A percentile compares a stretch with the other conserved stretches of the same genome.
Evolutionary conservation across 2,329 filamentous ascomycete species (phyloP).

Genomic region (Metarhizium sp.): DNA sequence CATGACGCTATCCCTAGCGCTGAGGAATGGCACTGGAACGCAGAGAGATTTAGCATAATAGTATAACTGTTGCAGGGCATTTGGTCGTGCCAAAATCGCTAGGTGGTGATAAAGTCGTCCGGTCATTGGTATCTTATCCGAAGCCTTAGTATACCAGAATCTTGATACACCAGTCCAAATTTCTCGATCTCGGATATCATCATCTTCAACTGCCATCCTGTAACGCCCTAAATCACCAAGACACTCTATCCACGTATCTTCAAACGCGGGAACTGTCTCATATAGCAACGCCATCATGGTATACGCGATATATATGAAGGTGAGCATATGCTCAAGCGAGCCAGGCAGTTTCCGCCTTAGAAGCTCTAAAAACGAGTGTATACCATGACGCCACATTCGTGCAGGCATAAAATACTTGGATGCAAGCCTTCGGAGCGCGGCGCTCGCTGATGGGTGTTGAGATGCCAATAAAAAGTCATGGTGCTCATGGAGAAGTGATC

Average conservation of each 20-base stretch:
- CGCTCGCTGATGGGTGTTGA: slow-evolving; percentile 72
- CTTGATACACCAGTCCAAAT: slow-evolving; percentile 73
- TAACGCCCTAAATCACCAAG: slow-evolving; percentile 80
- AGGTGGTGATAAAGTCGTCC: slow-evolving; percentile 84
- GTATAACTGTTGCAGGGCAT: slow-evolving; percentile 61
- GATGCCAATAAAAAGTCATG: slow-evolving; percentile 81
- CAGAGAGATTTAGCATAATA: slow-evolving; percentile 64
- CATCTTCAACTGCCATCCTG: slow-evolving; percentile 82
- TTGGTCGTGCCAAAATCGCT: slow-evolving; percentile 65
- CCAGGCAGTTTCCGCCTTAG: slow-evolving; percentile 64
- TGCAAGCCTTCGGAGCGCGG: slow-evolving; percentile 57
- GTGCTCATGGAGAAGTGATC: slow-evolving; percentile 72
- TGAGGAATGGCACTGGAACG: slow-evolving; percentile 55
- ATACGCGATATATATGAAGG: slow-evolving; percentile 83
- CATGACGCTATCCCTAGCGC: slow-evolving; percentile 60
- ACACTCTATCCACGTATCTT: slow-evolving; percentile 90
- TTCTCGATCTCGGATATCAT: slow-evolving; percentile 64
- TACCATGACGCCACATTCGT: slow-evolving; percentile 88
- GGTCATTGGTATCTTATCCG: slow-evolving; percentile 63
- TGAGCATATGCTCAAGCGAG: slow-evolving; percentile 80
- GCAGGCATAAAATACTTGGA: slow-evolving; percentile 86
- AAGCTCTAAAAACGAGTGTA: slow-evolving; percentile 75
- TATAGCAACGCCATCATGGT: slow-evolving; percentile 81
- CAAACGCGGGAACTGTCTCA: slow-evolving; percentile 74
- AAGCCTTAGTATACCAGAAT: slow-evolving; percentile 78